Evolutionary conservation across 2,329 filamentous ascomycete genomes (phyloP).

Genomic region (Didymella keratinophila): DNA sequence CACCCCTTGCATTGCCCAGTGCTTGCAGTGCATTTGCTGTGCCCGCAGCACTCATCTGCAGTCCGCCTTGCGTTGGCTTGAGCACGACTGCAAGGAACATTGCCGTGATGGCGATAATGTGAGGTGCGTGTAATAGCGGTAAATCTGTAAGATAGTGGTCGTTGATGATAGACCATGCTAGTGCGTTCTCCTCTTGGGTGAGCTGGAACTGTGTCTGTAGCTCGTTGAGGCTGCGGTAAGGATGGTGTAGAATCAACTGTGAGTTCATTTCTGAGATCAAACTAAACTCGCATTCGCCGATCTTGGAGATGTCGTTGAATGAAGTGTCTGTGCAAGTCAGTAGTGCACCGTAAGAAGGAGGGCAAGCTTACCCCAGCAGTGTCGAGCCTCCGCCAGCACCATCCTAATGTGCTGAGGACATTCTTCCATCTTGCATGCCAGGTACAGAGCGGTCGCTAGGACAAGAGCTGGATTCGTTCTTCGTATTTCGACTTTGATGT

Average conservation of each 20-base stretch:
- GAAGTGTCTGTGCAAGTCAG: constrained; percentile 42
- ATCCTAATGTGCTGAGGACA: constrained; percentile 94
- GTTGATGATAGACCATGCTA: constrained; percentile 86
- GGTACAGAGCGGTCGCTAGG: constrained; percentile 89
- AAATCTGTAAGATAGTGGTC: constrained; percentile 93
- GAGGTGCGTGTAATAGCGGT: constrained; percentile 85
- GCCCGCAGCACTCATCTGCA: constrained; percentile 55
- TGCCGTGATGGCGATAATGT: constrained; percentile 85
- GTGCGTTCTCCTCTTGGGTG: constrained; percentile 76
- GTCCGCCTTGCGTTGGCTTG: constrained; percentile 66
- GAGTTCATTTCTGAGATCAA: constrained; percentile 91
- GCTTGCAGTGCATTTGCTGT: constrained; percentile 50
- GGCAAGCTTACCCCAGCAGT: constrained; percentile 58
- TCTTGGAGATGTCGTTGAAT: constrained; percentile 73
- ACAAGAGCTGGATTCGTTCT: constrained; percentile 93
- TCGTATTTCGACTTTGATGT: constrained; percentile 87
- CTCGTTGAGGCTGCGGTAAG: constrained; percentile 80
- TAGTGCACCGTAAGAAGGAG: background rate
- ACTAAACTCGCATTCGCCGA: constrained; percentile 93
- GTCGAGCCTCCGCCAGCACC: constrained; percentile 84
- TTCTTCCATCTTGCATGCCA: constrained; percentile 98
- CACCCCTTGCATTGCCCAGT: constrained; percentile 43
- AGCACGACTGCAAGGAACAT: constrained; percentile 86
- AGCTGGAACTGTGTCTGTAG: constrained; percentile 75
- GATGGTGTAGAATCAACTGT: constrained; percentile 88